Conservation (phyloP, 306 rosid genomes). For the Corylus avellana region DNA sequence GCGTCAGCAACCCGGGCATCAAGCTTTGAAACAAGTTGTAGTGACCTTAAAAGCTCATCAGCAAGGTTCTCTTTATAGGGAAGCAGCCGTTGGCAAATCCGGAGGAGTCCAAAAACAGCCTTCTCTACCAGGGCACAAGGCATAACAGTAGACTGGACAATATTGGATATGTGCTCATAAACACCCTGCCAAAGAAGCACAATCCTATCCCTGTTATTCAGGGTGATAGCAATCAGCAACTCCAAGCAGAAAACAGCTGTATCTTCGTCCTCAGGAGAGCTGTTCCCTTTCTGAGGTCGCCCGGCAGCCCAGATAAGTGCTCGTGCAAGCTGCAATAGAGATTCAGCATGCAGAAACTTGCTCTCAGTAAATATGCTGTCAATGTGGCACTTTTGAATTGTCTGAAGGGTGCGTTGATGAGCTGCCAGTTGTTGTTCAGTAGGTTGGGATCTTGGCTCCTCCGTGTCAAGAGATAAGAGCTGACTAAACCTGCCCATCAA, state of each 20-base stretch:
- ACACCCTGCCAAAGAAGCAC: slow-evolving; percentile 96
- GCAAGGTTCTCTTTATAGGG: slow-evolving; percentile 96
- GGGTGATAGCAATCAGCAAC: slow-evolving; percentile 90
- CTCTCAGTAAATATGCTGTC: slow-evolving; percentile 96
- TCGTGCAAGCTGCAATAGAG: slow-evolving; percentile 86
- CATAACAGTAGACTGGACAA: slow-evolving; percentile 96
- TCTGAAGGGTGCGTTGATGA: slow-evolving; percentile 91
- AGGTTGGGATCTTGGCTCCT: slow-evolving; percentile 97
- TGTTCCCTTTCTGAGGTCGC: slow-evolving; percentile 82
- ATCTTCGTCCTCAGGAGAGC: slow-evolving; percentile 95
- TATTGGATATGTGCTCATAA: slow-evolving; percentile 86
- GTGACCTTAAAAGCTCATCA: slow-evolving; percentile 91
- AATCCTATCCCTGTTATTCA: slow-evolving; percentile 94
- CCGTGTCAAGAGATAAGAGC: slow-evolving; percentile 93
- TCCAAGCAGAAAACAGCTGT: slow-evolving; percentile 97
- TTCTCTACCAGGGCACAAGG: slow-evolving; percentile 94
- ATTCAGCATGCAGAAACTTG: slow-evolving; percentile 93
- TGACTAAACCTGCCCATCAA: slow-evolving; percentile 99
- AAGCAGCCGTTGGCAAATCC: slow-evolving; percentile 96
- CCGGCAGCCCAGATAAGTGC: slow-evolving; percentile 97
- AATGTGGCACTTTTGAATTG: slow-evolving; percentile 90
- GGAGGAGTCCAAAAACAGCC: slow-evolving; percentile 94
- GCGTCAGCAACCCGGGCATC: slow-evolving; percentile 99
- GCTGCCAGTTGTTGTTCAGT: slow-evolving; percentile 99
- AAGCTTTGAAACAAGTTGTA: slow-evolving; percentile 92